Conservation (phyloP, 768 basidiomycete species). For the Auricularia heimuer region DNA sequence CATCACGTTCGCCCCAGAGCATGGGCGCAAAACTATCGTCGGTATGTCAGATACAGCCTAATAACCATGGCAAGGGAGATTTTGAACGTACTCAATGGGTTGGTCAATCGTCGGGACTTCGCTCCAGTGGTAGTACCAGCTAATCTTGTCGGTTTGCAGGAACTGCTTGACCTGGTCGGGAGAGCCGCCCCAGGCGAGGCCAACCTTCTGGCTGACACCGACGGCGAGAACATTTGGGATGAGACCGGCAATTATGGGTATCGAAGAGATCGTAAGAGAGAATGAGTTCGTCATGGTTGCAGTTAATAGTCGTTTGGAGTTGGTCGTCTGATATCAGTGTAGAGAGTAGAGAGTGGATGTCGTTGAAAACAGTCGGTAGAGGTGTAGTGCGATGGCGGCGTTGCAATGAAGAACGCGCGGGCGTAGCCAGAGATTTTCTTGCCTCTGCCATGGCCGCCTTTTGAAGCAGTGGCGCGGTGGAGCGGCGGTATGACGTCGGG, state of each 20-base stretch:
- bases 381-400: too few species aligned
- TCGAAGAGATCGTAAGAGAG: neutral
- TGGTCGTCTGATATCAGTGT: too few species aligned
- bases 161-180: slow-evolving; percentile 36
- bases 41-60: slow-evolving; percentile 15
- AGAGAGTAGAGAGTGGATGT: too few species aligned
- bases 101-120: neutral
- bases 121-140: slow-evolving; percentile 29
- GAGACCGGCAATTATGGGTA: neutral
- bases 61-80: slow-evolving; percentile 47
- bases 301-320: too few species aligned
- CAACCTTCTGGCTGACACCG: slow-evolving; percentile 32
- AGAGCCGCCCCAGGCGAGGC: slow-evolving; percentile 40
- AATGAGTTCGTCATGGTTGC: too few species aligned
- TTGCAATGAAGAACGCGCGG: too few species aligned
- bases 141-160: slow-evolving; percentile 34
- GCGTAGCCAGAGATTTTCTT: too few species aligned
- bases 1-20: slow-evolving; percentile 36
- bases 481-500: too few species aligned
- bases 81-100: neutral
- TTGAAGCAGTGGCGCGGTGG: too few species aligned
- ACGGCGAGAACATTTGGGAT: neutral
- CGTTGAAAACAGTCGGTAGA: too few species aligned
- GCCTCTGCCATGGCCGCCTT: too few species aligned
- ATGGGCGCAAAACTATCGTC: slow-evolving; percentile 40